Percentiles rank a stretch among this genome's conserved stretches.
phyloP scores from a whole-genome alignment of 345 rosid species.

The Brassica cretica region DNA sequence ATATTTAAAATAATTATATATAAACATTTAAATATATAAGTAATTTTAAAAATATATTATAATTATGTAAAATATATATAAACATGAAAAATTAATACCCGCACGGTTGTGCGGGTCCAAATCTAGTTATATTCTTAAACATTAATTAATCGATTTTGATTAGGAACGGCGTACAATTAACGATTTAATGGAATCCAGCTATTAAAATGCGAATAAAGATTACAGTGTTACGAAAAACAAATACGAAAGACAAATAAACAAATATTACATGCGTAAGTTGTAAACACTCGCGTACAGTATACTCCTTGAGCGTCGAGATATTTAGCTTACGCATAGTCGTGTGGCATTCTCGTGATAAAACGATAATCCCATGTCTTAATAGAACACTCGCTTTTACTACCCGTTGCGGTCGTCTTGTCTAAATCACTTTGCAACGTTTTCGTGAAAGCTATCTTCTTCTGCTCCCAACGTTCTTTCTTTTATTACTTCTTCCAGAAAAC shows the following conservation, averaged over 20 bases:
- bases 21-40: too few species aligned
- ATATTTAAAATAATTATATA: too few species aligned
- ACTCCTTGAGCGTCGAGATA: not conserved
- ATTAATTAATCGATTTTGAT: not conserved
- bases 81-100: too few species aligned
- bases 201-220: not conserved
- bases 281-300: not conserved
- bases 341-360: constrained; percentile 36
- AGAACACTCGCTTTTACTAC: constrained; percentile 10
- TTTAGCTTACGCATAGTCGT: not conserved
- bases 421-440: constrained; percentile 26
- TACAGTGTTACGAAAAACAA: not conserved
- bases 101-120: too few species aligned
- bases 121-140: too few species aligned
- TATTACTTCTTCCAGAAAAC: not conserved
- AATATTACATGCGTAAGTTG: constrained; percentile 2
- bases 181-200: constrained; percentile 18
- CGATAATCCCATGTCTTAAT: not conserved
- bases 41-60: too few species aligned
- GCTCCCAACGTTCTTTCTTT: constrained; percentile 22
- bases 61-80: too few species aligned
- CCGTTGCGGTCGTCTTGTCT: constrained; percentile 39
- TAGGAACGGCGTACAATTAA: constrained; percentile 17
- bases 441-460: constrained; percentile 11
- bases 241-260: too few species aligned